Evolutionary conservation across 257 asterid genomes (phyloP), one percentile per base, ranked within the genome.

Genomic region (Rehmannia glutinosa): DNA sequence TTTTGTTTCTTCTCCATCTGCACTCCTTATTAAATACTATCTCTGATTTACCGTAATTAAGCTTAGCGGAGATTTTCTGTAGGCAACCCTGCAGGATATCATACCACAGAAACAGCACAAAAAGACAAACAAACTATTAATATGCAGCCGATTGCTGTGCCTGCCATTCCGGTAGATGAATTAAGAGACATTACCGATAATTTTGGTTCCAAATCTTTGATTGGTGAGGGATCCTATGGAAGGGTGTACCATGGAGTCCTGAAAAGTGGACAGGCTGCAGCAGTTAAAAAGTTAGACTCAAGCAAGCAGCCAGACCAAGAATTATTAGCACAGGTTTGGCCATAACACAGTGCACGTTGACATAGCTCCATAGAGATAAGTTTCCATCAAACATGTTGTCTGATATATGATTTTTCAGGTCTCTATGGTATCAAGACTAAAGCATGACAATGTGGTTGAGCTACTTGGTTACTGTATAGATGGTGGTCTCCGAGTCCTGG

Each of bases 221-320:
- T 89, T 54, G 96, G 96, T 8, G 92, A 86, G 72, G 96, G 96
- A n/a, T 89, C 95, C 1, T 89, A 89, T 51, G 96, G 96, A 32
- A 81, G 90, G 78, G 96, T 89, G 45, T 82, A 84, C 72, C 78
- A 81, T 21, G 96, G 96, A 59, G 74, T 84, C 42, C 16, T 89
- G 72, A 78, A 70, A 72, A 81, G 33, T 75, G 95, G 86, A 25
- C 80, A 74, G 21, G 83, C 87, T 61, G 92, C 96, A 9, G 96
- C 95, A n/a, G 73, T 89, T 36, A 89, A 89, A 66, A 89, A 87
- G 83, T 73, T 89, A 25, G 96, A 89, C 75, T 76, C 96, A n/a
- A 89, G 89, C 85, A 89, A 89, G 81, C 96, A 87, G 64, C 96
- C 92, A 5, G 92, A 85, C 33, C 81, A 67, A 66, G 96, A 87